Conservation (phyloP, 441 rosid species). For the Populus trichocarpa region DNA sequence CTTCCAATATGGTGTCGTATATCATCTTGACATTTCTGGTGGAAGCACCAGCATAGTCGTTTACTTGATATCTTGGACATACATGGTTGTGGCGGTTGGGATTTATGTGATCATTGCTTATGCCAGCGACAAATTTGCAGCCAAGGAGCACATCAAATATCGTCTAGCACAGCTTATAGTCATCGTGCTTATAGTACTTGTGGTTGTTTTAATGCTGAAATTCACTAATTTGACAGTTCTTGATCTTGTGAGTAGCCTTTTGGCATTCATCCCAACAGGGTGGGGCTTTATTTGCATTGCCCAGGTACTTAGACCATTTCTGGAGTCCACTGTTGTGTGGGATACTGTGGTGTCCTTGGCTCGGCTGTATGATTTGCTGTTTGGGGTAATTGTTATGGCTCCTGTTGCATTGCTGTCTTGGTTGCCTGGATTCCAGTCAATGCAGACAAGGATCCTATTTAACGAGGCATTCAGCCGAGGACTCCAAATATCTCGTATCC, state of each 20-base stretch:
- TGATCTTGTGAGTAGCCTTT: conserved; percentile 61
- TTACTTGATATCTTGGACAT: conserved; percentile 77
- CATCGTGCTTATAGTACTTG: conserved; percentile 41
- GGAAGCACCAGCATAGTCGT: conserved; percentile 54
- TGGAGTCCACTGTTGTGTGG: conserved; percentile 73
- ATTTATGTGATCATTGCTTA: conserved; percentile 49
- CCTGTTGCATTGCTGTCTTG: conserved; percentile 86
- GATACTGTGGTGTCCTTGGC: conserved; percentile 79
- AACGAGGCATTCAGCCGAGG: conserved; percentile 94
- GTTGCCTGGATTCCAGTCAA: conserved; percentile 91
- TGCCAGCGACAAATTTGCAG: conserved; percentile 71
- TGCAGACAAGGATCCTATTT: conserved; percentile 93
- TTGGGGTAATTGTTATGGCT: conserved; percentile 73
- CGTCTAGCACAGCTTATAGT: conserved; percentile 69
- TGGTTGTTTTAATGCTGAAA: conserved; percentile 47
- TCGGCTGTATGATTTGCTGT: conserved; percentile 70
- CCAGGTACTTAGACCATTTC: conserved; percentile 72
- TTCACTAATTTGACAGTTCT: conserved; percentile 43
- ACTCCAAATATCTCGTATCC: conserved; percentile 74
- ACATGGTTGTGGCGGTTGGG: conserved; percentile 45
- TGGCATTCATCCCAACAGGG: conserved; percentile 93
- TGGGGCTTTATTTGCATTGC: conserved; percentile 87
- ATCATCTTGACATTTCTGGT: conserved; percentile 60
- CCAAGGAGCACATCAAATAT: conserved; percentile 76
- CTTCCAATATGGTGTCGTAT: conserved; percentile 87